These are phyloP conservation scores for Prunus davidiana DNA, from an alignment of 306 rosid genomes.

Conservation along the genomic window DNA sequence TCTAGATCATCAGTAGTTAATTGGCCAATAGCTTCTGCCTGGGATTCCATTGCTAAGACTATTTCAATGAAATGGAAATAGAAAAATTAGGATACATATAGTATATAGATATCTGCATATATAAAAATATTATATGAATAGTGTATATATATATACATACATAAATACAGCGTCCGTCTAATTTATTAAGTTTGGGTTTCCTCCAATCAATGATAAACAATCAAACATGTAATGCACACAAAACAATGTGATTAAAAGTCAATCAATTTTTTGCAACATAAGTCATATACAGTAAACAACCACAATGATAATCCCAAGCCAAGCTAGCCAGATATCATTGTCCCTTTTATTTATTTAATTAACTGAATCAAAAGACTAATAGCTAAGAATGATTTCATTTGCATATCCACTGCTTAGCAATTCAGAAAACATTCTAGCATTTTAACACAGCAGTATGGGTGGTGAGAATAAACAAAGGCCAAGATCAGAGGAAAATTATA, in stretches of 20 bases:
- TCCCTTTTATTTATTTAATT: not conserved
- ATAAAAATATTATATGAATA: not conserved
- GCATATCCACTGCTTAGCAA: not conserved
- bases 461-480: not conserved
- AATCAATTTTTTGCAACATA: not conserved
- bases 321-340: not conserved
- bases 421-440: not conserved
- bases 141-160: not conserved
- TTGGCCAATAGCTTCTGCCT: constrained; percentile 96
- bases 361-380: not conserved
- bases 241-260: not conserved
- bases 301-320: not conserved
- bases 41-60: constrained; percentile 96
- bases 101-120: not conserved
- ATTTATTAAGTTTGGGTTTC: not conserved
- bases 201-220: not conserved
- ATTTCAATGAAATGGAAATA: constrained; percentile 26
- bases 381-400: not conserved
- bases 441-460: not conserved
- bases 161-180: not conserved
- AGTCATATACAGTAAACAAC: not conserved
- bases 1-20: constrained; percentile 87
- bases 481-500: not conserved
- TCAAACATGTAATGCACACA: not conserved
- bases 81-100: not conserved